Conservation (phyloP, 306 rosid species). For the Malus fusca region DNA sequence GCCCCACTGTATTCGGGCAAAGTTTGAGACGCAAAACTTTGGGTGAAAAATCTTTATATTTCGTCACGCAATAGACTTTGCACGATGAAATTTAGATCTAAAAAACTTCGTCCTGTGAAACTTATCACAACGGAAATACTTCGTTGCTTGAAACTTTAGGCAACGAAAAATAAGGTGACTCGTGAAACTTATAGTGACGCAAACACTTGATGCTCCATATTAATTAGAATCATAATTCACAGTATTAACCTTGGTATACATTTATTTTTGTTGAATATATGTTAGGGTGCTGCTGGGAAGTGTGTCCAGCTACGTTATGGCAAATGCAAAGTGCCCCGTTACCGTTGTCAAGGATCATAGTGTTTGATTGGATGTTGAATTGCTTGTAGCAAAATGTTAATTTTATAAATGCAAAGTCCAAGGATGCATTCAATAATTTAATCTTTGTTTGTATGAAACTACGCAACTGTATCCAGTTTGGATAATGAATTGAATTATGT, state of each 20-base stretch:
- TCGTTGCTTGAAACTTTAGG: too few species aligned
- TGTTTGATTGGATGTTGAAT: not conserved
- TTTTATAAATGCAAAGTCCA: too few species aligned
- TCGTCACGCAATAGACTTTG: too few species aligned
- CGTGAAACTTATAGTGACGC: too few species aligned
- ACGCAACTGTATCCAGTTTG: not conserved
- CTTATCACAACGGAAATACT: too few species aligned
- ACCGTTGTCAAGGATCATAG: conserved; percentile 52
- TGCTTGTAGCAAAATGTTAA: not conserved
- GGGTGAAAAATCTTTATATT: too few species aligned
- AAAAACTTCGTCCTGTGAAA: too few species aligned
- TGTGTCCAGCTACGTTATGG: conserved; percentile 56
- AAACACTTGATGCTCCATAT: not conserved
- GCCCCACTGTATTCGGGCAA: too few species aligned
- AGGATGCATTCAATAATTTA: not conserved
- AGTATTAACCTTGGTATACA: not conserved
- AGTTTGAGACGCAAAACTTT: too few species aligned
- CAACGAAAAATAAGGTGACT: too few species aligned
- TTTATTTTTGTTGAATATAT: not conserved
- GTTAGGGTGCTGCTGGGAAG: conserved; percentile 70
- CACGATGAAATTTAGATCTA: too few species aligned
- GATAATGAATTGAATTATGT: not conserved
- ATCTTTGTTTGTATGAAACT: not conserved
- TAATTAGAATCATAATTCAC: not conserved
- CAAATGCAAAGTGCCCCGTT: conserved; percentile 59